phyloP scores from a whole-genome alignment of 495 filamentous ascomycete genomes.

The Elaphomyces granulatus region DNA sequence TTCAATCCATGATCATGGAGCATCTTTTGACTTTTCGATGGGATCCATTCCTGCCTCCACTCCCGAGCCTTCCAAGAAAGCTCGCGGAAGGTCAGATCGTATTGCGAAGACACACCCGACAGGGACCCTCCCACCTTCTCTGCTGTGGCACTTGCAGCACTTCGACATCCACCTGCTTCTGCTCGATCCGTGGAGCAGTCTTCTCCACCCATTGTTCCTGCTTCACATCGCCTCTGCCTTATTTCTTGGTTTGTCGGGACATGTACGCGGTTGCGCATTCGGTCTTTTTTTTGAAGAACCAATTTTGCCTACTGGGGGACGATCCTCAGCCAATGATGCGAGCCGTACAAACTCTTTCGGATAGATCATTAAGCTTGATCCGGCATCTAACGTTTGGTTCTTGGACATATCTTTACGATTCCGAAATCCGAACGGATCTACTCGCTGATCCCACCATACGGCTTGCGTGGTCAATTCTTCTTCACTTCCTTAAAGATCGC shows the following conservation, averaged over 20 bases:
- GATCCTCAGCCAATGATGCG: background rate
- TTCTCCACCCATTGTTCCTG: constrained; percentile 16
- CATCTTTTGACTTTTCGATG: constrained; percentile 8
- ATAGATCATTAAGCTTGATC: background rate
- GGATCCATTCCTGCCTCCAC: constrained; percentile 6
- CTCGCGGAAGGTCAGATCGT: constrained; percentile 2
- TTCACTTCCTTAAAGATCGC: background rate
- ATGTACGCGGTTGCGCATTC: constrained; percentile 14
- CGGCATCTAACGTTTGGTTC: background rate
- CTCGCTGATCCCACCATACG: background rate
- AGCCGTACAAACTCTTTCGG: background rate
- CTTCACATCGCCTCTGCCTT: constrained; percentile 14
- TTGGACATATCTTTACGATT: background rate
- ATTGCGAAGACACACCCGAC: constrained; percentile 4
- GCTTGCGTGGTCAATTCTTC: background rate
- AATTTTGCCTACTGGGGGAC: constrained; percentile 2
- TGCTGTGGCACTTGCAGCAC: constrained; percentile 1
- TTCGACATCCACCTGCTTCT: constrained; percentile 10
- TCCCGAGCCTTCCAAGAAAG: background rate
- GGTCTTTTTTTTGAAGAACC: constrained; percentile 14
- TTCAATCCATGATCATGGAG: constrained; percentile 16
- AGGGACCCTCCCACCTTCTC: constrained; percentile 6
- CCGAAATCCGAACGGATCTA: background rate
- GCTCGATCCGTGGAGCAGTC: constrained; percentile 8
- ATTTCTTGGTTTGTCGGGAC: constrained; percentile 14